Evolutionary conservation across 1,284 basidiomycete genomes (phyloP).

Genomic region (Agroathelia rolfsii): DNA sequence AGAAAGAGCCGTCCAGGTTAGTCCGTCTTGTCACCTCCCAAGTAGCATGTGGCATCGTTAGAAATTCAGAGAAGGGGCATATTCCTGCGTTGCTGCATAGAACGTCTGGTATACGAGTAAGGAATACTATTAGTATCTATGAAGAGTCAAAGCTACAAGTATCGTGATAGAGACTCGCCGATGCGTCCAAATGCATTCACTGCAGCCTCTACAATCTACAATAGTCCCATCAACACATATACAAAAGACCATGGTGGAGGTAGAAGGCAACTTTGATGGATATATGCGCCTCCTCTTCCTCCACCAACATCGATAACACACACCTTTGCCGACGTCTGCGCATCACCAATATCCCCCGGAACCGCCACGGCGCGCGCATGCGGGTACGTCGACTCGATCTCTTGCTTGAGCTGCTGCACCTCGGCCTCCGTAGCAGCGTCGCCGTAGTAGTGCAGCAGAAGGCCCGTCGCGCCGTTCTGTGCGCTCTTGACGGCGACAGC

Average conservation of each 20-base stretch:
- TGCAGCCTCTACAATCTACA: slow-evolving; percentile 50
- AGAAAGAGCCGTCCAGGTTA: slow-evolving; percentile 75
- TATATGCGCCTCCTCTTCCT: too few species aligned
- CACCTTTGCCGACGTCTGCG: slow-evolving; percentile 52
- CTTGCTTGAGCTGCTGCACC: slow-evolving; percentile 31
- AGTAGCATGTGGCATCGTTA: slow-evolving; percentile 61
- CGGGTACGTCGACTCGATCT: slow-evolving; percentile 30
- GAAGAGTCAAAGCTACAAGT: slow-evolving; percentile 20
- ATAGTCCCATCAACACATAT: too few species aligned
- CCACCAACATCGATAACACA: slow-evolving; percentile 9
- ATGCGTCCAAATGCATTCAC: slow-evolving; percentile 54
- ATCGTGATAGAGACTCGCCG: too few species aligned
- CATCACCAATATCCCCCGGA: slow-evolving; percentile 58
- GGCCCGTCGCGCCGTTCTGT: slow-evolving; percentile 55
- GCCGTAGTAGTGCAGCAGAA: slow-evolving; percentile 67
- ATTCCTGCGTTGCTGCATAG: slow-evolving; percentile 71
- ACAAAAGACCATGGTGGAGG: too few species aligned
- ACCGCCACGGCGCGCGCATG: slow-evolving; percentile 30
- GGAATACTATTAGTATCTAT: slow-evolving; percentile 24
- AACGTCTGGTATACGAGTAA: slow-evolving; percentile 27
- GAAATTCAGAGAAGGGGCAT: slow-evolving; percentile 72
- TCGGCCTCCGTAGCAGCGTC: slow-evolving; percentile 47
- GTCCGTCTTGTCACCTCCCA: slow-evolving; percentile 68
- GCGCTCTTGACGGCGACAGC: slow-evolving; percentile 57
- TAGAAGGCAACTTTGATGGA: too few species aligned